Evolutionary conservation across 2,329 filamentous ascomycete genomes (phyloP).

Genomic region (Myriosclerotinia scirpicola): DNA sequence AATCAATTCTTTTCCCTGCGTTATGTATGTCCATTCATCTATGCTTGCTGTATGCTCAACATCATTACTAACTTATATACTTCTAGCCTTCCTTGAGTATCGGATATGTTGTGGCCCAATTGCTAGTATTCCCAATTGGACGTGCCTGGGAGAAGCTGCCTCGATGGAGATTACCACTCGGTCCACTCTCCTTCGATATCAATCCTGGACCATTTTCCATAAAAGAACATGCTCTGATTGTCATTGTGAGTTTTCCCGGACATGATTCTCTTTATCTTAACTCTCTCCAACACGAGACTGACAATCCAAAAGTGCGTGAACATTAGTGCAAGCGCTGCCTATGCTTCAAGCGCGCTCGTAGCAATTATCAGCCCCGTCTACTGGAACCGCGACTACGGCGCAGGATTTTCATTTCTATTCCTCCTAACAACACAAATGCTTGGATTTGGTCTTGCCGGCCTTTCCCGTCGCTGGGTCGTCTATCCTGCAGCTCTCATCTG

Average conservation of each 20-base stretch:
- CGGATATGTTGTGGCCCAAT: slow-evolving; percentile 30
- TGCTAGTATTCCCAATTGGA: slow-evolving; percentile 47
- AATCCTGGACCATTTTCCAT: slow-evolving; percentile 64
- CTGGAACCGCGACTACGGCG: slow-evolving; percentile 49
- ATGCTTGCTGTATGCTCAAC: background rate
- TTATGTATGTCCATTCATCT: background rate
- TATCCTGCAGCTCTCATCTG: slow-evolving; percentile 54
- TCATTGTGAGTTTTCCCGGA: slow-evolving; percentile 44
- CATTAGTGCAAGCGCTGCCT: slow-evolving; percentile 43
- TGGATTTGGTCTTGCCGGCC: slow-evolving; percentile 55
- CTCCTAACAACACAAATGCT: slow-evolving; percentile 54
- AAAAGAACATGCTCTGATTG: slow-evolving; percentile 67
- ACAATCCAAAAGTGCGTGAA: slow-evolving; percentile 45
- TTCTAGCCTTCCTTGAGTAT: slow-evolving; percentile 28
- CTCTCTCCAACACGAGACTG: slow-evolving; percentile 45
- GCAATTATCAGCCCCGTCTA: slow-evolving; percentile 51
- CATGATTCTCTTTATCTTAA: background rate
- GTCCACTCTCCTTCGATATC: slow-evolving; percentile 41
- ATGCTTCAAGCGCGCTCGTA: slow-evolving; percentile 53
- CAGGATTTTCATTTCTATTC: slow-evolving; percentile 52
- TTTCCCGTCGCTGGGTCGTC: slow-evolving; percentile 52
- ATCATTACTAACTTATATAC: background rate
- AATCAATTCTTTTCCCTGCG: slow-evolving; percentile 33
- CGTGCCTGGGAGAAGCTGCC: slow-evolving; percentile 51
- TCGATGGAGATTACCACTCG: slow-evolving; percentile 50